These are phyloP conservation scores for Chalciporus sp. DNA, from an alignment of 1,284 basidiomycete genomes.

Conservation along the genomic window DNA sequence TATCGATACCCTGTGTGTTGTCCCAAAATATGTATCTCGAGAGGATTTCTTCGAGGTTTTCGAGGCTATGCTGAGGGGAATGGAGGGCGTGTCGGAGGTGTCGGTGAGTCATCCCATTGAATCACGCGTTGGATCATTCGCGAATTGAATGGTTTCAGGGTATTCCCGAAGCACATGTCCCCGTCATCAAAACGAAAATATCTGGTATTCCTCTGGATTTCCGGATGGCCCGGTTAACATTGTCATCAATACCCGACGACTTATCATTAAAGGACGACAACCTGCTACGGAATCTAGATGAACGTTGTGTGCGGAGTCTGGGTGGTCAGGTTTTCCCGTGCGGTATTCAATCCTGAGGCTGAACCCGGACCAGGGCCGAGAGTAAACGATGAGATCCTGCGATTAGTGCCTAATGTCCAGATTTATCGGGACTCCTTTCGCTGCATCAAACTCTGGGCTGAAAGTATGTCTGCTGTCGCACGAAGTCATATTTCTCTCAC, in stretches of 20 bases:
- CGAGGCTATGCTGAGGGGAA: slow-evolving; percentile 84
- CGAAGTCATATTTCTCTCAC: slow-evolving; percentile 10
- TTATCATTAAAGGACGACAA: slow-evolving; percentile 91
- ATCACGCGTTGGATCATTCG: not conserved
- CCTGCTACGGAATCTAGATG: slow-evolving; percentile 90
- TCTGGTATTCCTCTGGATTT: slow-evolving; percentile 94
- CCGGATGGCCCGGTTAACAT: slow-evolving; percentile 84
- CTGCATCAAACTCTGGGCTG: slow-evolving; percentile 98
- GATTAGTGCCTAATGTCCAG: slow-evolving; percentile 91
- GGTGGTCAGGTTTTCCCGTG: slow-evolving; percentile 58
- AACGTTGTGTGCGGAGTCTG: slow-evolving; percentile 92
- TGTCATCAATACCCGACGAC: slow-evolving; percentile 89
- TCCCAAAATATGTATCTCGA: slow-evolving; percentile 92
- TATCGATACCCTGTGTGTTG: slow-evolving; percentile 99
- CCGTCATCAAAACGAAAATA: slow-evolving; percentile 92
- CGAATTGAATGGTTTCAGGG: slow-evolving; percentile 53
- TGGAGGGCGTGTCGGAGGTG: slow-evolving; percentile 88
- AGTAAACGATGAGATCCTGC: slow-evolving; percentile 95
- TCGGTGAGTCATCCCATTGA: slow-evolving; percentile 61
- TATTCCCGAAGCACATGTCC: slow-evolving; percentile 95
- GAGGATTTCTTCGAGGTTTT: slow-evolving; percentile 97
- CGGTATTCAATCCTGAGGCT: slow-evolving; percentile 7
- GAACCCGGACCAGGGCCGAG: slow-evolving; percentile 72
- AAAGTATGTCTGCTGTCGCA: slow-evolving; percentile 60
- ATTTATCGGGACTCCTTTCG: slow-evolving; percentile 94